phyloP scores from a whole-genome alignment of 2,329 filamentous ascomycete genomes.

The Amauroascus verrucosus region DNA sequence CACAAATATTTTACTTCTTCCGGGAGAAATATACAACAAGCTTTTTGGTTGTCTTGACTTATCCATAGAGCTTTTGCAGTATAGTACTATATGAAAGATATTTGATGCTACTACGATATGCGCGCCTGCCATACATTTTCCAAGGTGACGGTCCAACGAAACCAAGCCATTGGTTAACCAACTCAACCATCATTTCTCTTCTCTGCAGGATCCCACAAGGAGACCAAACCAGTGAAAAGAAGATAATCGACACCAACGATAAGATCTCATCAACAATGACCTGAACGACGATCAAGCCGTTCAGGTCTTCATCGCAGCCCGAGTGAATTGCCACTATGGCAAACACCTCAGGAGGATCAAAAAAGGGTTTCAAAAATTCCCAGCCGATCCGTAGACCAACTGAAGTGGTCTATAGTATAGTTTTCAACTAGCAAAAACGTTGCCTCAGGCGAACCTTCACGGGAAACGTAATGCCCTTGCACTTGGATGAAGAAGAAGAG shows the following conservation, averaged over 20 bases:
- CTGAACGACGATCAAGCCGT: neutral
- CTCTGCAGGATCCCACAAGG: conserved; percentile 17
- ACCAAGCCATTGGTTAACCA: neutral
- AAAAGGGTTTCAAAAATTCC: conserved; percentile 58
- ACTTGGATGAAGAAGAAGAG: conserved; percentile 49
- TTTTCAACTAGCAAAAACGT: conserved; percentile 82
- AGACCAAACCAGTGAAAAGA: conserved; percentile 18
- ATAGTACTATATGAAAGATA: too few relatives aligned
- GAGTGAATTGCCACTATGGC: neutral
- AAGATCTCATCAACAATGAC: neutral
- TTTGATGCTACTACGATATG: too few relatives aligned
- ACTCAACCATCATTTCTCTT: conserved; percentile 12
- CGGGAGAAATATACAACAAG: neutral
- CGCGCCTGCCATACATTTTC: too few relatives aligned
- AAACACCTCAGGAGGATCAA: neutral
- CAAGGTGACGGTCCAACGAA: neutral
- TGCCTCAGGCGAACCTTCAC: conserved; percentile 76
- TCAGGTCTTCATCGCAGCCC: neutral
- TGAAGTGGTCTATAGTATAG: conserved; percentile 60
- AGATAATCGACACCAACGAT: neutral
- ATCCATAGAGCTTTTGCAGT: too few relatives aligned
- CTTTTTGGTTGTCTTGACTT: neutral
- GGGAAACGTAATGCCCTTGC: conserved; percentile 67
- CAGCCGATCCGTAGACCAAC: conserved; percentile 56
- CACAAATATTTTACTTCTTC: too few relatives aligned